A percentile compares a stretch with the other conserved stretches of the same genome.
phyloP scores from a whole-genome alignment of 257 asterid species.

The Lavandula angustifolia region DNA sequence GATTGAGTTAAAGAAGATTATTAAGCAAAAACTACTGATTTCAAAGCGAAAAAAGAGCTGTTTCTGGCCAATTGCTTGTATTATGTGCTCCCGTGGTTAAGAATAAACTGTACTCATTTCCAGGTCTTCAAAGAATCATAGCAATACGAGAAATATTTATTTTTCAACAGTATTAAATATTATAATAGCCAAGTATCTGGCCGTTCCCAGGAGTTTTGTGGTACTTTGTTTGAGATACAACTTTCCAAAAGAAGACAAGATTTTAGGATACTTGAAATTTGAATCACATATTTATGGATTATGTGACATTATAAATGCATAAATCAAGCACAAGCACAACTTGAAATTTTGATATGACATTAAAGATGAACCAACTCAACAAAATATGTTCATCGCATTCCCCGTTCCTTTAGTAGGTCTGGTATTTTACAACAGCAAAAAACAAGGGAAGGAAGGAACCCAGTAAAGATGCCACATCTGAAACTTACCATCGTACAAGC shows the following conservation, averaged over 20 bases:
- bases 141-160: not conserved
- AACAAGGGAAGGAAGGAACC: not conserved
- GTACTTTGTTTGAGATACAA: not conserved
- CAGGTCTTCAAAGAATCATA: not conserved
- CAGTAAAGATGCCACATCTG: constrained; percentile 1
- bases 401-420: constrained; percentile 8
- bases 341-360: constrained; percentile 12
- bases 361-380: not conserved
- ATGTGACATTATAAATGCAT: constrained; percentile 16
- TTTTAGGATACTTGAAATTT: not conserved
- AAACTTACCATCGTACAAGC: not conserved
- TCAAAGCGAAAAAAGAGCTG: constrained; percentile 3
- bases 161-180: not conserved
- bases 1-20: constrained; percentile 24
- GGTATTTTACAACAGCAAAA: constrained; percentile 21
- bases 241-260: constrained; percentile 3
- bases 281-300: not conserved
- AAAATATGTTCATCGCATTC: not conserved
- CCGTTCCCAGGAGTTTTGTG: constrained; percentile 11
- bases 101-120: not conserved
- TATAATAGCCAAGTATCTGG: not conserved
- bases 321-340: constrained; percentile 6
- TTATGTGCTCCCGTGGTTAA: not conserved
- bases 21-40: not conserved
- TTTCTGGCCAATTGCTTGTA: constrained; percentile 9